Evolutionary conservation across 2,329 filamentous ascomycete species (phyloP).

Genomic region (Phyllosticta citrichinensis): DNA sequence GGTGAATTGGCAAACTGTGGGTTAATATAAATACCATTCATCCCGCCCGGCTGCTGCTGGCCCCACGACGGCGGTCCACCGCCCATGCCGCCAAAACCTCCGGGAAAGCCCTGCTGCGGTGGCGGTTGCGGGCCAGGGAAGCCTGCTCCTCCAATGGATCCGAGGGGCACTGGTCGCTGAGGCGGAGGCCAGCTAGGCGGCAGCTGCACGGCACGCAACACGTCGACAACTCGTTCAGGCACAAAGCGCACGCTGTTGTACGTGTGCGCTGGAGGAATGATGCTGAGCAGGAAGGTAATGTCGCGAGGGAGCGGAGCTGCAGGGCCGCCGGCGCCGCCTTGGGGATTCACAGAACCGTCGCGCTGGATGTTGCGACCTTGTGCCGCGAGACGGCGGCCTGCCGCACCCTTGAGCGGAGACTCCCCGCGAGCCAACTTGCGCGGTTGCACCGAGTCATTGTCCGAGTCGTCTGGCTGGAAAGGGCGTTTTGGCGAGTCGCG

Average conservation of each 20-base stretch:
- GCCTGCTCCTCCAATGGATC: neutral
- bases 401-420: constrained; percentile 84
- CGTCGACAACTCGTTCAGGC: constrained; percentile 58
- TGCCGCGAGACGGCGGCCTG: constrained; percentile 74
- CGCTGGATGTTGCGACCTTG: constrained; percentile 33
- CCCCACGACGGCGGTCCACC: neutral
- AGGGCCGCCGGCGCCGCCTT: constrained; percentile 16
- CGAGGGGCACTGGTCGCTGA: neutral
- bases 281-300: constrained; percentile 46
- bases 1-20: neutral
- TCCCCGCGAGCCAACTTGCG: constrained; percentile 83
- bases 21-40: neutral
- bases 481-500: constrained; percentile 38
- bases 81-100: neutral
- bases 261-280: constrained; percentile 61
- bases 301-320: constrained; percentile 61
- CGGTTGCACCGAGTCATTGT: constrained; percentile 55
- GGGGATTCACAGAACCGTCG: constrained; percentile 6
- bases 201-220: constrained; percentile 48
- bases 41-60: neutral
- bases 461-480: constrained; percentile 53
- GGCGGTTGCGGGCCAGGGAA: neutral
- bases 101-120: neutral
- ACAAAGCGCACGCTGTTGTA: constrained; percentile 66
- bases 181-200: constrained; percentile 41